phyloP scores from a whole-genome alignment of 352 stramenopile genomes.

The Pythium myriotylum region DNA sequence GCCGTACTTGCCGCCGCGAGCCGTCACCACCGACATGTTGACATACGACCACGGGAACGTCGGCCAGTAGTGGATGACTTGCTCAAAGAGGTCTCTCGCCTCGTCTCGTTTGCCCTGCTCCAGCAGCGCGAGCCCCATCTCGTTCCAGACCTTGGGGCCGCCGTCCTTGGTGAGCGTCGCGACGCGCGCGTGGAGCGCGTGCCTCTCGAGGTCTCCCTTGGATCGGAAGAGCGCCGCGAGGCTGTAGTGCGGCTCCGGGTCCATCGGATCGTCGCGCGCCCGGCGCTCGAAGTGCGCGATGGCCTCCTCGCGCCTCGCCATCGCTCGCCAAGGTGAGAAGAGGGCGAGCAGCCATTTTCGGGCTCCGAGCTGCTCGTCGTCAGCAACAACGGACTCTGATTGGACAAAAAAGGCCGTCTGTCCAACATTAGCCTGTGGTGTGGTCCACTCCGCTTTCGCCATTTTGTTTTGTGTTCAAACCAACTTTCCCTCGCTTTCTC shows the following conservation, averaged over 20 bases:
- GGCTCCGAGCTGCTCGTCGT: constrained; percentile 6
- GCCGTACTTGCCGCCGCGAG: constrained; percentile 42
- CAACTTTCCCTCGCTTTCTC: no score
- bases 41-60: constrained; percentile 51
- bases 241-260: constrained; percentile 57
- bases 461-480: no score
- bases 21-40: constrained; percentile 59
- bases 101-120: constrained; percentile 41
- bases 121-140: constrained; percentile 58
- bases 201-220: constrained; percentile 38
- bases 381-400: no score
- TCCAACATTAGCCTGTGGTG: no score
- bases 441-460: constrained; percentile 18
- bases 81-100: constrained; percentile 42
- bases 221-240: constrained; percentile 60
- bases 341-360: no score
- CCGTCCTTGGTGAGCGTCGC: constrained; percentile 59
- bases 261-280: constrained; percentile 55
- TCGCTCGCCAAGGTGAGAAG: no score
- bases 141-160: constrained; percentile 60
- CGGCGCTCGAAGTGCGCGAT: constrained; percentile 69
- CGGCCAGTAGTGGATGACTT: constrained; percentile 49
- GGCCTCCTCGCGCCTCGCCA: constrained; percentile 54
- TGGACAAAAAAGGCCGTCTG: constrained; percentile 23
- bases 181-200: constrained; percentile 58